Conservation (phyloP, 495 filamentous ascomycete species). For the Chlorociboria aeruginascens region DNA sequence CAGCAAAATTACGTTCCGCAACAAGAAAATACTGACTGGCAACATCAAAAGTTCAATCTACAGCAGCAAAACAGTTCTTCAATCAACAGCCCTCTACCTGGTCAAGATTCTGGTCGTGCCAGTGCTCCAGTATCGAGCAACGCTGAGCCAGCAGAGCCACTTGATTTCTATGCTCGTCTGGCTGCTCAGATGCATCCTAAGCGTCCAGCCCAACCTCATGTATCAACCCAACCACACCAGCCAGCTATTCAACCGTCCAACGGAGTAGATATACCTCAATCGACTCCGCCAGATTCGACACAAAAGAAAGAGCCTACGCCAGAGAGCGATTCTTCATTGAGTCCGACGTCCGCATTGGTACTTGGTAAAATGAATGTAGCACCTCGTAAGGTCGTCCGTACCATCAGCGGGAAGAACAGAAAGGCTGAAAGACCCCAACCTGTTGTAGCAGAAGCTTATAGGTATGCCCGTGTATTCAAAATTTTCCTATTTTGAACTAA, state of each 20-base stretch:
- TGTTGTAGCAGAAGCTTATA: constrained; percentile 27
- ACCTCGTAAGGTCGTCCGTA: neutral
- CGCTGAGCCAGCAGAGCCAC: neutral
- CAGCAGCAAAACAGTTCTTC: neutral
- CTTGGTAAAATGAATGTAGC: constrained; percentile 10
- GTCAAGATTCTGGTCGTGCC: constrained; percentile 20
- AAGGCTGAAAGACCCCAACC: constrained; percentile 25
- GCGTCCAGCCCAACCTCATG: neutral
- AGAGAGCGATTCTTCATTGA: constrained; percentile 5
- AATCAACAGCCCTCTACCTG: constrained; percentile 1
- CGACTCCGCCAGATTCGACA: neutral
- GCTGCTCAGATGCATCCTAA: neutral
- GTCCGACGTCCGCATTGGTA: constrained; percentile 17
- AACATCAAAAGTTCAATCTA: constrained; percentile 1
- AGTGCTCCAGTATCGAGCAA: constrained; percentile 16
- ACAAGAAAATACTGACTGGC: constrained; percentile 1
- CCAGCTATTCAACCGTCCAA: neutral
- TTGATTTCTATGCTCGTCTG: neutral
- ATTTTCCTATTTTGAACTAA: neutral
- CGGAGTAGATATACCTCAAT: neutral
- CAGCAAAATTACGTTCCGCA: neutral
- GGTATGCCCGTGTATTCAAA: constrained; percentile 18
- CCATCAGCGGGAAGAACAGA: neutral
- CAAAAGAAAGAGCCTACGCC: constrained; percentile 1
- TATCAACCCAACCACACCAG: neutral